Conservation (phyloP, 768 basidiomycete genomes). For the Lactarius sp. region DNA sequence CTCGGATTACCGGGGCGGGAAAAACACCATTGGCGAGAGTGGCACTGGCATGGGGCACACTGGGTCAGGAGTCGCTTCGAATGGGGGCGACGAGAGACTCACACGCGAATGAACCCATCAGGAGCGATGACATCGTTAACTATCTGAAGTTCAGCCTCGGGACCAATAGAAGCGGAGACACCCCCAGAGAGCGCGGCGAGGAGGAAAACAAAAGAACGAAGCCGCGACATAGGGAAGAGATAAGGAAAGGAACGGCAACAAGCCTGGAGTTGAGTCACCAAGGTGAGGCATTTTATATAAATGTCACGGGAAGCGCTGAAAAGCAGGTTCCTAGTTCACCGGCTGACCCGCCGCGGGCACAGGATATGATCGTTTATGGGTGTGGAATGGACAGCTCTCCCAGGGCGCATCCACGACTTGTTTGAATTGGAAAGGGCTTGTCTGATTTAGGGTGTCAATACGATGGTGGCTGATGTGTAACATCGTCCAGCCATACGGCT, state of each 20-base stretch:
- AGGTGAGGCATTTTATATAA: slow-evolving; percentile 8
- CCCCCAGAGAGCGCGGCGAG: slow-evolving; percentile 9
- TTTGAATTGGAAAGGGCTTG: no score
- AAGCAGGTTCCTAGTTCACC: no score
- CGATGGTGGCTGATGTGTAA: no score
- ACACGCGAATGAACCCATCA: slow-evolving; percentile 28
- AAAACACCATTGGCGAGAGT: background rate
- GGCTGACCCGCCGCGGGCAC: background rate
- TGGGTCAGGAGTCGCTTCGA: background rate
- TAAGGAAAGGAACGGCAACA: background rate
- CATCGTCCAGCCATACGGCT: no score
- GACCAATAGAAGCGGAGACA: slow-evolving; percentile 25
- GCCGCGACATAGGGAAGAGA: background rate
- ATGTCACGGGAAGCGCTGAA: background rate
- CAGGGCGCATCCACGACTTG: no score
- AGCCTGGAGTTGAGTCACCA: background rate
- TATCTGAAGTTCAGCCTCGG: slow-evolving; percentile 25
- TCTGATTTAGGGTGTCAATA: no score
- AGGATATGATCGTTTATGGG: no score
- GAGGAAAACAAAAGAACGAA: slow-evolving; percentile 7
- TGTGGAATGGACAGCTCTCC: no score
- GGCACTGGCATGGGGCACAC: background rate
- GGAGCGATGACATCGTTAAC: slow-evolving; percentile 25
- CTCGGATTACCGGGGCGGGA: slow-evolving; percentile 15
- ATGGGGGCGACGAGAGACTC: background rate